Evolutionary conservation across 495 filamentous ascomycete genomes (phyloP).

Genomic region (Monascus purpureus): DNA sequence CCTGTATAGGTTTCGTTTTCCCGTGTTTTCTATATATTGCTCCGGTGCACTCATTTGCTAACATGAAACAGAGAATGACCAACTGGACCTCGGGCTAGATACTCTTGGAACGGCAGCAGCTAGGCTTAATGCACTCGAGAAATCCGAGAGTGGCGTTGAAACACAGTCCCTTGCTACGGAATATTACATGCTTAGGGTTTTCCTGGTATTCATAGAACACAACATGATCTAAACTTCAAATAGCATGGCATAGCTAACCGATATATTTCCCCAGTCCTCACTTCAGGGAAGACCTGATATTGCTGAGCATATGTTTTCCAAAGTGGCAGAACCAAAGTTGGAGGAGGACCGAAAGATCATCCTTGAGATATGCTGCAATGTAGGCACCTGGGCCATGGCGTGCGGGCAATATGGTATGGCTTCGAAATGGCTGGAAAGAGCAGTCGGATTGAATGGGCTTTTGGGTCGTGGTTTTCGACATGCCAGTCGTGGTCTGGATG

Average conservation of each 20-base stretch:
- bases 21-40: background rate
- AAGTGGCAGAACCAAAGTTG: conserved; percentile 26
- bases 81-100: conserved; percentile 41
- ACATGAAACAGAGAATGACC: conserved; percentile 29
- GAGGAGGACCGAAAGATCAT: conserved; percentile 37
- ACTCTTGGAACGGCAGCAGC: conserved; percentile 49
- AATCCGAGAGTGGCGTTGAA: conserved; percentile 12
- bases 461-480: too few species aligned
- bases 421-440: conserved; percentile 61
- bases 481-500: too few species aligned
- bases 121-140: conserved; percentile 43
- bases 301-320: conserved; percentile 63
- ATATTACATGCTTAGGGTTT: conserved; percentile 57
- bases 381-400: conserved; percentile 46
- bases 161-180: conserved; percentile 19
- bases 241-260: background rate
- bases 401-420: conserved; percentile 40
- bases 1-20: conserved; percentile 44
- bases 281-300: conserved; percentile 54
- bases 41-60: conserved; percentile 4
- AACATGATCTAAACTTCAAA: background rate
- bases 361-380: conserved; percentile 58
- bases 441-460: conserved; percentile 43
- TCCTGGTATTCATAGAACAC: conserved; percentile 36
- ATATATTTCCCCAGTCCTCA: conserved; percentile 43